Percentiles rank a stretch among this genome's conserved stretches.
phyloP scores from a whole-genome alignment of 2,329 filamentous ascomycete genomes.

The Setomelanomma holmii region DNA sequence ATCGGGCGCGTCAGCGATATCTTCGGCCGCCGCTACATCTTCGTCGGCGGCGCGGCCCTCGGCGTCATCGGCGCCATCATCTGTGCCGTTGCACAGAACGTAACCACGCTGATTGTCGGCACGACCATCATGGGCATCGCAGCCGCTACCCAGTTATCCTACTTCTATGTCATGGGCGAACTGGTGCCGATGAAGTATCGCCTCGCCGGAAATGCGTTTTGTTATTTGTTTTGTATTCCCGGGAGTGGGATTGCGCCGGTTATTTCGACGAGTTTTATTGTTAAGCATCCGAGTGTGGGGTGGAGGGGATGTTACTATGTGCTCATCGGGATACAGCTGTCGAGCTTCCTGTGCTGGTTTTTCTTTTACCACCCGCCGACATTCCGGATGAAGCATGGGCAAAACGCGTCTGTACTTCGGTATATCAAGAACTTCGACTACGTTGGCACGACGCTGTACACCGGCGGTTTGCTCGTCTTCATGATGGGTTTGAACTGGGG shows the following conservation, averaged over 20 bases:
- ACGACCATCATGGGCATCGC: slow-evolving; percentile 7
- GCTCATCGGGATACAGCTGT: slow-evolving; percentile 22
- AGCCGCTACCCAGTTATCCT: slow-evolving; percentile 23
- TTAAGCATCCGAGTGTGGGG: slow-evolving; percentile 18
- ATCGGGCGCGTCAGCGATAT: slow-evolving; percentile 18
- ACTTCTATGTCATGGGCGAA: slow-evolving; percentile 27
- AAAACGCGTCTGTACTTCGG: slow-evolving; percentile 24
- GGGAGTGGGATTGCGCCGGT: slow-evolving; percentile 25
- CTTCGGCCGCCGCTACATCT: slow-evolving; percentile 33
- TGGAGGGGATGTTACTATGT: slow-evolving; percentile 32
- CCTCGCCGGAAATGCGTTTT: slow-evolving; percentile 19
- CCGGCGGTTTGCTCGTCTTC: slow-evolving; percentile 24
- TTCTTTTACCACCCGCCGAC: slow-evolving; percentile 31
- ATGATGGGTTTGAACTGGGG: slow-evolving; percentile 27
- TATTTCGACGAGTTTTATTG: slow-evolving; percentile 19
- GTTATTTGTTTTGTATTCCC: slow-evolving; percentile 20
- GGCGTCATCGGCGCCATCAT: slow-evolving; percentile 25
- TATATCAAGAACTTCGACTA: slow-evolving; percentile 32
- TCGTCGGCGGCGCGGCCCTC: slow-evolving; percentile 41
- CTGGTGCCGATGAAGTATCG: slow-evolving; percentile 33
- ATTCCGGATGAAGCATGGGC: slow-evolving; percentile 26
- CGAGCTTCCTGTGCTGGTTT: slow-evolving; percentile 21
- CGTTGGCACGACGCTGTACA: slow-evolving; percentile 23
- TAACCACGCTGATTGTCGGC: slow-evolving; percentile 12
- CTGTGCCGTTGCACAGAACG: slow-evolving; percentile 19